Percentiles rank a stretch among this genome's conserved stretches.
Evolutionary conservation across 495 filamentous ascomycete genomes (phyloP).

Genomic region (Xylaria telfairii): DNA sequence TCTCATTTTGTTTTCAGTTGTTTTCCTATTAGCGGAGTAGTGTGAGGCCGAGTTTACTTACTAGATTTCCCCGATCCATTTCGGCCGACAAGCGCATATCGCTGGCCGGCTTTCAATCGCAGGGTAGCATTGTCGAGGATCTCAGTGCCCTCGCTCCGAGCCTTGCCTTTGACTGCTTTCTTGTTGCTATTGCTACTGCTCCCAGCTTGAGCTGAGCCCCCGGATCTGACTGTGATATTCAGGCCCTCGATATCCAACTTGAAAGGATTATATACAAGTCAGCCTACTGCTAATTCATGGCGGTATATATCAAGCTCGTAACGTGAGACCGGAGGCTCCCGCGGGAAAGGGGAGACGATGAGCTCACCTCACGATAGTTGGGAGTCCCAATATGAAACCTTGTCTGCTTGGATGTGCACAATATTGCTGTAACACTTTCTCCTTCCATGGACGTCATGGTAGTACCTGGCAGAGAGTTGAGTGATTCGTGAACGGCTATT

Average conservation of each 20-base stretch:
- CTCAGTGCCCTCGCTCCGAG: constrained; percentile 63
- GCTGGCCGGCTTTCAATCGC: constrained; percentile 69
- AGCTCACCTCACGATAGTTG: constrained; percentile 57
- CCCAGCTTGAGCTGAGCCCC: constrained; percentile 17
- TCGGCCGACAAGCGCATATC: constrained; percentile 76
- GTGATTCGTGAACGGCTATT: not conserved
- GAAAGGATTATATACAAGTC: not conserved
- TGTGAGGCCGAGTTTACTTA: constrained; percentile 43
- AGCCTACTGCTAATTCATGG: not conserved
- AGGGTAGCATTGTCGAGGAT: constrained; percentile 71
- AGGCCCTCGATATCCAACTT: constrained; percentile 74
- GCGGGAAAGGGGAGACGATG: not conserved
- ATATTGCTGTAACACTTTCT: constrained; percentile 55
- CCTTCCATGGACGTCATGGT: constrained; percentile 55
- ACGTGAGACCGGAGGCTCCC: not conserved
- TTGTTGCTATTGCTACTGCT: constrained; percentile 22
- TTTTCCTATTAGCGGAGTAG: not conserved
- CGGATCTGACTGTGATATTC: constrained; percentile 64
- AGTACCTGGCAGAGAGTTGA: not conserved
- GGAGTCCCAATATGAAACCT: constrained; percentile 61
- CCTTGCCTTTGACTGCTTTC: constrained; percentile 56
- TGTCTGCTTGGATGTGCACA: constrained; percentile 63
- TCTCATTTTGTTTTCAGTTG: not conserved
- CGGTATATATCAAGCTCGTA: not conserved
- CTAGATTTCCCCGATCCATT: constrained; percentile 86